These are phyloP conservation scores for Solanum piurae DNA, from an alignment of 257 asterid species.

Conservation along the genomic window DNA sequence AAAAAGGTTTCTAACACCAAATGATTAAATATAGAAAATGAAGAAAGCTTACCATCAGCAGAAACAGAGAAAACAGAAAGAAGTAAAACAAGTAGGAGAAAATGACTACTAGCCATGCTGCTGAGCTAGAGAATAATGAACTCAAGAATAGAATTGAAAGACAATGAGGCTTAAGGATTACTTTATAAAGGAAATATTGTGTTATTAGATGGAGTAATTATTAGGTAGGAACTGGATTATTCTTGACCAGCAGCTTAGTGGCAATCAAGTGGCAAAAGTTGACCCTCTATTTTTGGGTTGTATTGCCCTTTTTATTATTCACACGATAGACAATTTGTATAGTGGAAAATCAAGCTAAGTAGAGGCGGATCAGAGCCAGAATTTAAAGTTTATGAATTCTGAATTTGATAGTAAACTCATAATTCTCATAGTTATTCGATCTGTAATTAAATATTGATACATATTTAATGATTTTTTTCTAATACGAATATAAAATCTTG, in stretches of 20 bases:
- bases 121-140: neutral
- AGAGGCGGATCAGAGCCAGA: neutral
- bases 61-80: conserved; percentile 14
- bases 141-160: neutral
- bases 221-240: neutral
- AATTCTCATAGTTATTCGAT: neutral
- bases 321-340: neutral
- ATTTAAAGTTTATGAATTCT: neutral
- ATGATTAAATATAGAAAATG: neutral
- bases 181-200: neutral
- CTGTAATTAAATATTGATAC: neutral
- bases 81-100: neutral
- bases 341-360: neutral
- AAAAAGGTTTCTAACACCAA: neutral
- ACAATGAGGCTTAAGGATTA: neutral
- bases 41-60: conserved; percentile 10
- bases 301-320: neutral
- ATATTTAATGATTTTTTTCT: neutral
- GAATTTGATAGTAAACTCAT: neutral
- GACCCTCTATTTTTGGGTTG: neutral
- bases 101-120: conserved; percentile 2
- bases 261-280: neutral
- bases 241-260: neutral
- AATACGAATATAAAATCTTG: neutral
- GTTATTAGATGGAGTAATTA: neutral